Evolutionary conservation across 108 stramenopile species (phyloP).

Genomic region (Mediolabrus comicus): DNA sequence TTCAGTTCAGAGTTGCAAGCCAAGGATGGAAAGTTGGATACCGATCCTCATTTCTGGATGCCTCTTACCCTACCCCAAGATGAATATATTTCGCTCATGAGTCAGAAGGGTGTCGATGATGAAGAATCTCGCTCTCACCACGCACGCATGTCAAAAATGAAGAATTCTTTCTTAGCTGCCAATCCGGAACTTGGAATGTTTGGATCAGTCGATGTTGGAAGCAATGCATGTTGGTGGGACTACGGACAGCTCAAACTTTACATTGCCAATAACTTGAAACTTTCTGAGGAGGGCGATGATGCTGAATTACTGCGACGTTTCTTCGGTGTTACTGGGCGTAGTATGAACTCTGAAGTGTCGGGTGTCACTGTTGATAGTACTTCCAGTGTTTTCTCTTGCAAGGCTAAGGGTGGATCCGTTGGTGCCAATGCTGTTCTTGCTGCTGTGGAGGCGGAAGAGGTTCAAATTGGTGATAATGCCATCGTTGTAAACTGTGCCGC

Average conservation of each 20-base stretch:
- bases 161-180: constrained; percentile 55
- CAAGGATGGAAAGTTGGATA: constrained; percentile 86
- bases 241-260: constrained; percentile 97
- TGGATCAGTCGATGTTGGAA: constrained; percentile 97
- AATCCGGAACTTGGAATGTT: constrained; percentile 80
- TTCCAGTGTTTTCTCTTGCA: constrained; percentile 70
- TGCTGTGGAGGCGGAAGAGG: constrained; percentile 65
- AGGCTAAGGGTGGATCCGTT: constrained; percentile 70
- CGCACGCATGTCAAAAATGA: constrained; percentile 83
- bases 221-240: constrained; percentile 97
- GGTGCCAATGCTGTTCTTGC: constrained; percentile 72
- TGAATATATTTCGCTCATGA: constrained; percentile 87
- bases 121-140: constrained; percentile 72
- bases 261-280: constrained; percentile 80
- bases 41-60: constrained; percentile 99
- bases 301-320: constrained; percentile 80
- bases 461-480: constrained; percentile 86
- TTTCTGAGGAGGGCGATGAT: constrained; percentile 72
- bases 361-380: constrained; percentile 50
- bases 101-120: constrained; percentile 83
- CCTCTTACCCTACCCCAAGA: constrained; percentile 87
- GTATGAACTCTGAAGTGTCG: constrained; percentile 53
- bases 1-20: constrained; percentile 75
- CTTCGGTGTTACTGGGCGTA: constrained; percentile 65
- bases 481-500: constrained; percentile 98